Evolutionary conservation across 495 filamentous ascomycete genomes (phyloP), one percentile per base, ranked within the genome.

Genomic region (Aspergillus indologenus): DNA sequence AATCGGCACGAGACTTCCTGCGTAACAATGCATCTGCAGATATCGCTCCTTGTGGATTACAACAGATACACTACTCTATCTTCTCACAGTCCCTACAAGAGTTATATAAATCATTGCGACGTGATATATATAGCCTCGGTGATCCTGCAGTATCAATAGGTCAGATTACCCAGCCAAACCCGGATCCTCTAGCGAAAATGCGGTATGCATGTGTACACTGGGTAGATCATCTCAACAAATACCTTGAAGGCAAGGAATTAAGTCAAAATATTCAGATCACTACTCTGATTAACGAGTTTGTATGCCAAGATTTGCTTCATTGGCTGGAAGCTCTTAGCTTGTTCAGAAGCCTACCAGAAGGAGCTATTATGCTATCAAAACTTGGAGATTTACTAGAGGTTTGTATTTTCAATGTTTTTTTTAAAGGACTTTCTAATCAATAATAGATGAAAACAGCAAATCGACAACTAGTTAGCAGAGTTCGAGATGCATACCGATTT

Each of bases 1-100:
- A 75, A 53, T 79, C 76, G 0, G 76, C 67, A 1, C 74, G 72
- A 45, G 75, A 79, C 45, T 77, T 61, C 54, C 50, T 79, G 5
- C 19, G 49, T 4, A 14, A 44, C 14, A 45, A 60, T 11, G 40
- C 45, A 19, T 53, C 42, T 19, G 43, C 9, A 1, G 34, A 54
- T 29, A 61, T 71, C 26, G 64, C 69, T 46, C 61, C 62, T 29
- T 26, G 24, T 20, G 67, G 66, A 18, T 12, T 51, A 45, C 51
- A 44, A 23, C 11, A 62, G 14, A 24, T 53, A 15, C 74, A 76
- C 58, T 20, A 61, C 26, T 23, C 17, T 6, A 70, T 77, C 18
- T 72, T 68, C 58, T 65, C 58, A 14, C 43, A 59, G 40, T 77
- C 70, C 8, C 42, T 74, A 8, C 6, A 63, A 18, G 45, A 51